Evolutionary conservation across 805 yeast species (phyloP).

Genomic region (Lachancea nothofagi): DNA sequence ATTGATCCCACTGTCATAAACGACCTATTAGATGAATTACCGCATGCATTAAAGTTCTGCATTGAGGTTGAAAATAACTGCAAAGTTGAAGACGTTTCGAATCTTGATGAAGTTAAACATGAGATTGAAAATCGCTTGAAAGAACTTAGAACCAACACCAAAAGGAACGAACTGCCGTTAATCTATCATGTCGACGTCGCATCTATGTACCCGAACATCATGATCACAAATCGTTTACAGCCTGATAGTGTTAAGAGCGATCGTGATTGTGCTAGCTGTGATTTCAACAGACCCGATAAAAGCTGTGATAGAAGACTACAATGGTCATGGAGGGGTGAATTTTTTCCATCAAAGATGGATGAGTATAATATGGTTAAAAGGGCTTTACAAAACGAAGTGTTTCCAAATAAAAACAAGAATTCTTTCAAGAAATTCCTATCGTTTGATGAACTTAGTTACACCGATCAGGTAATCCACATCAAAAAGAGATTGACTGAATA

Average conservation of each 20-base stretch:
- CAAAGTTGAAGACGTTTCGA: slow-evolving; percentile 68
- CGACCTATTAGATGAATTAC: slow-evolving; percentile 67
- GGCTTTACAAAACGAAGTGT: slow-evolving; percentile 71
- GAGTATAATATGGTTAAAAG: slow-evolving; percentile 88
- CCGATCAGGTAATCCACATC: slow-evolving; percentile 71
- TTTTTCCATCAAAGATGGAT: slow-evolving; percentile 80
- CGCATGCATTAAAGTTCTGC: slow-evolving; percentile 72
- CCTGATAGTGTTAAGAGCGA: slow-evolving; percentile 97
- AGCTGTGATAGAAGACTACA: slow-evolving; percentile 84
- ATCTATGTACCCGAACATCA: slow-evolving; percentile 98
- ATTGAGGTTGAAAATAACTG: slow-evolving; percentile 75
- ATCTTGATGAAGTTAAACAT: slow-evolving; percentile 68
- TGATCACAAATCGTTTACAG: slow-evolving; percentile 94
- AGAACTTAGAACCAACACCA: slow-evolving; percentile 57
- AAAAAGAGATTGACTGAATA: slow-evolving; percentile 78
- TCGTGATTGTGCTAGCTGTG: slow-evolving; percentile 95
- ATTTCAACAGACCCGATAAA: slow-evolving; percentile 92
- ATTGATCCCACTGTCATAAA: slow-evolving; percentile 81
- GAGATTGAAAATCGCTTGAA: slow-evolving; percentile 49
- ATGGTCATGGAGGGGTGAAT: slow-evolving; percentile 99
- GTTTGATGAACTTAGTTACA: slow-evolving; percentile 69
- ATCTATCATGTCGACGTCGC: slow-evolving; percentile 99
- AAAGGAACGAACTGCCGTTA: slow-evolving; percentile 69
- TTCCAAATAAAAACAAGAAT: slow-evolving; percentile 54
- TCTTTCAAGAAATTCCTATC: slow-evolving; percentile 53